Base-by-base conservation (phyloP, 805 yeast species). In the Ogataea paradorogensis region DNA sequence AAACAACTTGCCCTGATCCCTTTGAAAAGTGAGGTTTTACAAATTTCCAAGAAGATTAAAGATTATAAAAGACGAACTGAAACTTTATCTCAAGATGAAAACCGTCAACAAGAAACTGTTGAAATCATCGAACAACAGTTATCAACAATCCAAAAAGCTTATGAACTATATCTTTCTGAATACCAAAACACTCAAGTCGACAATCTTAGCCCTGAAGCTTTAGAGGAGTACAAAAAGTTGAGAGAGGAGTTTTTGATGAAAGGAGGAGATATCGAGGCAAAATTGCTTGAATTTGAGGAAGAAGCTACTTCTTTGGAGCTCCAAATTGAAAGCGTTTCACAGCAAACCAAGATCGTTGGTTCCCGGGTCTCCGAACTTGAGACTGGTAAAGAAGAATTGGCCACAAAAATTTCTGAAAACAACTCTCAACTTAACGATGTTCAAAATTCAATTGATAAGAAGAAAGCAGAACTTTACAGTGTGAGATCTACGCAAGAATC, bases 181-280 rank as follows among this genome's bases (percentile, higher is more conserved):
- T 38, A 33, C 27, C 42, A 47, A 20, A 43, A 25, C 18, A 38
- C 27, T 3, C 35, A 41, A 8, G 26, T 35, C 5, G 48, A 47
- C 13, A 45, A 45, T 10, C 52, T 84, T 21, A 66, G 77, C 11
- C 66, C 69, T 1, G 78, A 70, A 9, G 82, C 77, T 34, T 65
- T 76, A 29, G 59, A 63, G 21, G 80, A 78, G 31, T 88, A 87
- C 57, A 78, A 79, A 29, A 16, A 42, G 1, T 62, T 87, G 42
- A 74, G 85, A 54, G 77, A 75, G 26, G 48, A 66, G 35, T 86
- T 74, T 50, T 61, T 84, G 37, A 65, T 76, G 23, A 63, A 64
- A 25, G 74, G 71, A 0, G 88, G 87, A 11, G 77, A 74, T 31
- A 50, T 71, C n/a, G 77, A 80, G 50, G 73, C 72, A 22, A 80